Conservation (phyloP, 805 yeast genomes). For the Candida xyloterini region DNA sequence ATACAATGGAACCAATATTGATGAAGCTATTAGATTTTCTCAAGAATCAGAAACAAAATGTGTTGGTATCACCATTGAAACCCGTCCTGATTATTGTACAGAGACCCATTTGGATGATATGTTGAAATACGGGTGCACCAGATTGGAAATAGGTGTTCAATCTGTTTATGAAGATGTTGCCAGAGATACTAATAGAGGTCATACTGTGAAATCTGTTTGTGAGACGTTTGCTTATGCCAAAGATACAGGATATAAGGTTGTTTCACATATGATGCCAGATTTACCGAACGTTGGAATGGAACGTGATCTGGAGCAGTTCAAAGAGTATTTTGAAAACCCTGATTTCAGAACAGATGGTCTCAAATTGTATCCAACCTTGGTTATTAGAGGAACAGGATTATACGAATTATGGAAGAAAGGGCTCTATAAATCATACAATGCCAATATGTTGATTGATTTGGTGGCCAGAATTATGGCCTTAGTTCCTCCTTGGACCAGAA, state of each 20-base stretch:
- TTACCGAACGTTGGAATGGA: constrained; percentile 98
- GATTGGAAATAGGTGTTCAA: constrained; percentile 96
- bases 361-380: constrained; percentile 92
- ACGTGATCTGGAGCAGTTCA: constrained; percentile 91
- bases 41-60: constrained; percentile 95
- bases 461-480: constrained; percentile 94
- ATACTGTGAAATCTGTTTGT: constrained; percentile 93
- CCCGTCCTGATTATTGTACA: constrained; percentile 98
- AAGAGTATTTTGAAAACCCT: constrained; percentile 95
- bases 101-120: constrained; percentile 93
- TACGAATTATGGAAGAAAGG: constrained; percentile 98
- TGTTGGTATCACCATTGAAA: constrained; percentile 97
- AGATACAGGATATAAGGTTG: constrained; percentile 97
- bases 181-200: constrained; percentile 96
- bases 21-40: constrained; percentile 86
- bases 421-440: constrained; percentile 88
- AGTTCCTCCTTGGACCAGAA: constrained; percentile 99
- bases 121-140: constrained; percentile 94
- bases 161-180: constrained; percentile 98
- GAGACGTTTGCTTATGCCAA: constrained; percentile 95
- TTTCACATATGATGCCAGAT: constrained; percentile 99
- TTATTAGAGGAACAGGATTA: constrained; percentile 94
- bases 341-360: constrained; percentile 96
- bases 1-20: constrained; percentile 78
- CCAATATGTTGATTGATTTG: constrained; percentile 87